Percentiles rank a stretch among this genome's conserved stretches.
Evolutionary conservation across 257 asterid species (phyloP).

Genomic region (Fraxinus americana): DNA sequence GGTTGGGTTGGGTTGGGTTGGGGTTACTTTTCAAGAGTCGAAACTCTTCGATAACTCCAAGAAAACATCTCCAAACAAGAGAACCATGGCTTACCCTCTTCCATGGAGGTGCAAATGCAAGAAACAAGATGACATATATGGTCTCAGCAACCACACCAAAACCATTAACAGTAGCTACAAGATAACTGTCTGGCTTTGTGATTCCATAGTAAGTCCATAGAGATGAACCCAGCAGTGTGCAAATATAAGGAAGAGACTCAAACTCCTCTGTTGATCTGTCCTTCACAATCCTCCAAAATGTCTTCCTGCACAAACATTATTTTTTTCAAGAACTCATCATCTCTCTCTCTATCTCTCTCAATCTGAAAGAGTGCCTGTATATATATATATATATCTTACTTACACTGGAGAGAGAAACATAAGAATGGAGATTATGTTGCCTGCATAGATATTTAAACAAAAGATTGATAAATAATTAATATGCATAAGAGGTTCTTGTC

Average conservation of each 20-base stretch:
- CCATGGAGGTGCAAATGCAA: conserved; percentile 42
- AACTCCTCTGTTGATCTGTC: conserved; percentile 62
- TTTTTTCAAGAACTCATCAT: neutral
- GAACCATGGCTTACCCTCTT: conserved; percentile 36
- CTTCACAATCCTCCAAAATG: conserved; percentile 66
- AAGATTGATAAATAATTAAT: neutral
- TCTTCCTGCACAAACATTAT: conserved; percentile 41
- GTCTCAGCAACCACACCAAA: conserved; percentile 57
- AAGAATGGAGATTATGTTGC: conserved; percentile 67
- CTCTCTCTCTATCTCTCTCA: neutral
- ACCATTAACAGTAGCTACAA: conserved; percentile 71
- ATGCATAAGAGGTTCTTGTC: too few relatives aligned
- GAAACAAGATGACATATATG: conserved; percentile 48
- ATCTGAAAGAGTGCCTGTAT: neutral
- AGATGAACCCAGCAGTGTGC: conserved; percentile 54
- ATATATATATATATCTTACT: conserved; percentile 11
- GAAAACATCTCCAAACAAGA: neutral
- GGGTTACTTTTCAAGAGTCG: too few relatives aligned
- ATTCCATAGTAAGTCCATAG: conserved; percentile 73
- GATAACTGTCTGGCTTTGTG: conserved; percentile 61
- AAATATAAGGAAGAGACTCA: conserved; percentile 64
- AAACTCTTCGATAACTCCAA: neutral
- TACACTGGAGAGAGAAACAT: conserved; percentile 79
- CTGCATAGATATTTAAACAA: conserved; percentile 34
- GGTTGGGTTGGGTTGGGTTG: too few relatives aligned